phyloP scores from a whole-genome alignment of 192 early-diverging fungal species.

The Gamsiella multidivaricata region DNA sequence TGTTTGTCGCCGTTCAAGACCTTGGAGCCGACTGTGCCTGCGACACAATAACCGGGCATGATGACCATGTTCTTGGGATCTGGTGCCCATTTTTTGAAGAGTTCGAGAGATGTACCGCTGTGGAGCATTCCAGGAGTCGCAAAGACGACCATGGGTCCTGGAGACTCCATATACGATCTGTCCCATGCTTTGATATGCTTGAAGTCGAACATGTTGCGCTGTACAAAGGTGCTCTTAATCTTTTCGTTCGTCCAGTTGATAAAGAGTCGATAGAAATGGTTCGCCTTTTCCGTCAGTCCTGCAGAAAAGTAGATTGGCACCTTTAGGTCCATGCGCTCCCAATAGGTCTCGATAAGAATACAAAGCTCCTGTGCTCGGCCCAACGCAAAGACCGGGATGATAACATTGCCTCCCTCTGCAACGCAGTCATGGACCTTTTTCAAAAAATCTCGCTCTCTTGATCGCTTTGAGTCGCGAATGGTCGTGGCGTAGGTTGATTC shows the following conservation, averaged over 20 bases:
- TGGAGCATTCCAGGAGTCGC: constrained; percentile 99
- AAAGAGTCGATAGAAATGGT: constrained; percentile 96
- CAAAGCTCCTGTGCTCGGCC: constrained; percentile 98
- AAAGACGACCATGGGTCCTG: constrained; percentile 95
- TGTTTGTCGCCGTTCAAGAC: constrained; percentile 90
- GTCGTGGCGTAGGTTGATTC: constrained; percentile 98
- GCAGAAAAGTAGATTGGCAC: constrained; percentile 97
- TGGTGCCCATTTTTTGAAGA: constrained; percentile 96
- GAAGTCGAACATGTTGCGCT: constrained; percentile 98
- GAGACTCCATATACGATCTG: constrained; percentile 73
- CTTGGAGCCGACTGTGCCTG: constrained; percentile 95
- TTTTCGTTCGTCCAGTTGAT: constrained; percentile 99
- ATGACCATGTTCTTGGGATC: constrained; percentile 96
- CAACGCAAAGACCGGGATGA: constrained; percentile 98
- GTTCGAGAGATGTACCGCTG: constrained; percentile 90
- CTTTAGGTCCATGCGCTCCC: constrained; percentile 90
- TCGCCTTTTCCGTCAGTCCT: constrained; percentile 93
- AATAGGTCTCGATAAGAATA: constrained; percentile 94
- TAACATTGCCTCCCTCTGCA: constrained; percentile 82
- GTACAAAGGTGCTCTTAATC: constrained; percentile 91
- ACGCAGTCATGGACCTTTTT: constrained; percentile 89
- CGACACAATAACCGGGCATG: constrained; percentile 97
- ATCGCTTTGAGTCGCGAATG: constrained; percentile 92
- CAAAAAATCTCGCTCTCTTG: constrained; percentile 93
- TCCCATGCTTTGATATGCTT: constrained; percentile 91